A percentile compares a stretch with the other conserved stretches of the same genome.
These are phyloP conservation scores for Emericellopsis terricola DNA, from an alignment of 495 filamentous ascomycete species.

Conservation along the genomic window DNA sequence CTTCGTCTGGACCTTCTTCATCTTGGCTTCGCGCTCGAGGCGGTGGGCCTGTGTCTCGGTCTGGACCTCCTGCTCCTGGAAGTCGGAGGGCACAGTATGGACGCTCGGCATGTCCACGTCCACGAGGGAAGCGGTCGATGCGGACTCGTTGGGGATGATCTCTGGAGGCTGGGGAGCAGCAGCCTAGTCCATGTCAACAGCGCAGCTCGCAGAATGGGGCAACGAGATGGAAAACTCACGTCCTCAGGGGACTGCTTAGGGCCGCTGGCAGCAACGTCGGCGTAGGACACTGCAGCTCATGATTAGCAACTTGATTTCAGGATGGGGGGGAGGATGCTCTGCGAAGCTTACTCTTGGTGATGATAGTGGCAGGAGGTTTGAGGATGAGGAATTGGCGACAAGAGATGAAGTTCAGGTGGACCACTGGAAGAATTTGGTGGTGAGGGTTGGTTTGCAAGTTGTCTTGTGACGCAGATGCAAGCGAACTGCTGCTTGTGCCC, in stretches of 20 bases:
- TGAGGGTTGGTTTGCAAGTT: too few species aligned
- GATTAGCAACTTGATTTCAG: not conserved
- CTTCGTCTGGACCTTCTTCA: slow-evolving; percentile 30
- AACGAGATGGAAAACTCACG: slow-evolving; percentile 20
- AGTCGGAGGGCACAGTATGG: slow-evolving; percentile 48
- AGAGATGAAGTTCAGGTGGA: too few species aligned
- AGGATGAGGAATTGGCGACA: too few species aligned
- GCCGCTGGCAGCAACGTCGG: slow-evolving; percentile 53
- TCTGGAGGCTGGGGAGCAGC: slow-evolving; percentile 47
- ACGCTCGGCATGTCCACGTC: slow-evolving; percentile 64
- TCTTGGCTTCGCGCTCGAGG: slow-evolving; percentile 33
- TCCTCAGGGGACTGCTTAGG: slow-evolving; percentile 56
- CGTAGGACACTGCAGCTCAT: slow-evolving; percentile 48
- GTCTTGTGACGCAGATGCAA: too few species aligned
- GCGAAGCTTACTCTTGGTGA: not conserved
- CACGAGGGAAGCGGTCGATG: slow-evolving; percentile 42
- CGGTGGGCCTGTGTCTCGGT: slow-evolving; percentile 57
- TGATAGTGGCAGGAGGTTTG: not conserved
- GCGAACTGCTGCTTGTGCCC: too few species aligned
- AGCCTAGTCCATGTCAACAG: slow-evolving; percentile 16
- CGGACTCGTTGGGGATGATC: slow-evolving; percentile 38
- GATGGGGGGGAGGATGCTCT: not conserved
- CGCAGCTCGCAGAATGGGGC: not conserved
- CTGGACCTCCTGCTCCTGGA: slow-evolving; percentile 41
- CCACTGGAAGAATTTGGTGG: too few species aligned